phyloP scores from a whole-genome alignment of 2,329 filamentous ascomycete genomes.

The Leptodontidium sp. region DNA sequence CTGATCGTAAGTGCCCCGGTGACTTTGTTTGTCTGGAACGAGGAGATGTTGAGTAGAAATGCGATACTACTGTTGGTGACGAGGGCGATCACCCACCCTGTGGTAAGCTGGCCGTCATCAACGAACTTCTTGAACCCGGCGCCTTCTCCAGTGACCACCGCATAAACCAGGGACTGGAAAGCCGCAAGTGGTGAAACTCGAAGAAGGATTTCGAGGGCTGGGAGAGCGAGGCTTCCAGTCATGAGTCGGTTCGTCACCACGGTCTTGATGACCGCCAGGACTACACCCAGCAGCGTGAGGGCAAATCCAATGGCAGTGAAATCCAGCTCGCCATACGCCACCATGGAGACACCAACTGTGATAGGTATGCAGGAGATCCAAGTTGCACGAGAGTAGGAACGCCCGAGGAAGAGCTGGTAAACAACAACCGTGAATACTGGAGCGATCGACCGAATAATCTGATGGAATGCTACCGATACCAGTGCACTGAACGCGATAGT shows the following conservation, averaged over 20 bases:
- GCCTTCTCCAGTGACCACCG: constrained; percentile 61
- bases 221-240: constrained; percentile 65
- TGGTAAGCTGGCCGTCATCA: constrained; percentile 18
- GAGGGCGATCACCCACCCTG: constrained; percentile 43
- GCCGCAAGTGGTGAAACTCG: constrained; percentile 69
- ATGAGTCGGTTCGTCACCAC: constrained; percentile 71
- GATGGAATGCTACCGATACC: constrained; percentile 72
- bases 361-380: constrained; percentile 69
- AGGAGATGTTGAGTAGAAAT: constrained; percentile 63
- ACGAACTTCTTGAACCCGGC: constrained; percentile 46
- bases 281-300: constrained; percentile 61
- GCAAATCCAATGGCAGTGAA: constrained; percentile 65
- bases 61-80: constrained; percentile 57
- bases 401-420: constrained; percentile 63
- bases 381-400: constrained; percentile 62
- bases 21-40: constrained; percentile 65
- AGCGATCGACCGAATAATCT: constrained; percentile 68
- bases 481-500: constrained; percentile 49
- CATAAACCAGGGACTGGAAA: constrained; percentile 61
- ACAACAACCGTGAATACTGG: constrained; percentile 70
- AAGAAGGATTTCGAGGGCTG: constrained; percentile 67
- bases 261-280: constrained; percentile 65
- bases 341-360: constrained; percentile 65
- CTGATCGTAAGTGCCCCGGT: constrained; percentile 67
- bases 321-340: constrained; percentile 69